Base-by-base conservation (phyloP, 1,139 yeast genomes). In the Nakaseomyces delphensis region DNA sequence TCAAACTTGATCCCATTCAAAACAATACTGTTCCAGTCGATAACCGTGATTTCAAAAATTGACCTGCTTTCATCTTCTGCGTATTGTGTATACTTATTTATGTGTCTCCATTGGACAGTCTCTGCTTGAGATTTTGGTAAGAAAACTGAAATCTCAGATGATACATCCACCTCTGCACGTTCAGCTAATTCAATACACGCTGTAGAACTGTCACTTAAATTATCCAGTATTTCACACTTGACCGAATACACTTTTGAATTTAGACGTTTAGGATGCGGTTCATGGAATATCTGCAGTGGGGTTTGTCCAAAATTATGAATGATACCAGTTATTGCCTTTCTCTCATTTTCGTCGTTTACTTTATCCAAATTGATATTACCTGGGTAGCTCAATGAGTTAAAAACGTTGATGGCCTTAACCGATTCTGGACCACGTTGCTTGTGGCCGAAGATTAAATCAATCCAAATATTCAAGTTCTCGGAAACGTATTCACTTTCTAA, bases 251-350 rank as follows among this genome's bases (percentile, higher is more conserved):
- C 20, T 8, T 38, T 41, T 15, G 4, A 37, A 18, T 15, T 66
- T 2, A 69, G 74, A 39, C 71, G 69, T 31, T 56, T 49, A 0
- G 82, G 78, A 59, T 85, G 95, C 0, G 86, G 79, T 44, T 69
- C 71, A 8, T 63, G 65, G 53, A 85, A 84, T 10, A 85, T 65
- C 51, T 81, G 83, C 38, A 72, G 57, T 1, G 96, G 96, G 0
- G 95, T 85, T 58, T 85, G 96, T 0, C 96, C 96, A 67, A 85
- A 85, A 59, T 85, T 85, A 56, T 85, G 89, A 38, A 85, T 85
- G 56, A 83, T 82, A 1, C 94, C 89, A 24, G 85, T 81, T 2
- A 80, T 72, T 0, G 94, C 91, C 30, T 78, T 69, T 48, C 80
- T 72, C 57, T 85, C 94, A 47, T 74, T 68, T 30, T 79, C 85